Evolutionary conservation across 2,329 filamentous ascomycete genomes (phyloP).

Genomic region (Diaporthe destruens): DNA sequence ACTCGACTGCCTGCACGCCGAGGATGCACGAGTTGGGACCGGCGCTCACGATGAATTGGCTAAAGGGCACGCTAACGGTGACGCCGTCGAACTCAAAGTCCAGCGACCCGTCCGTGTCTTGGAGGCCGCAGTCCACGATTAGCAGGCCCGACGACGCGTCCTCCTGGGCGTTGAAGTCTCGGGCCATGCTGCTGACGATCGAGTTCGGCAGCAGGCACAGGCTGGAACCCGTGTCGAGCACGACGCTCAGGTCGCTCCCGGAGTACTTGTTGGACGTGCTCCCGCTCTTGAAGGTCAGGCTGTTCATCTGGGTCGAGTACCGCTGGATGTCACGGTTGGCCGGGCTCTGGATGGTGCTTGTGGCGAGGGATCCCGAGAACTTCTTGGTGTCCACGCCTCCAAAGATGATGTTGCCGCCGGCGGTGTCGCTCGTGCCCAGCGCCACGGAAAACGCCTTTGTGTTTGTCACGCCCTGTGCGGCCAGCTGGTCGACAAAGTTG

Average conservation of each 20-base stretch:
- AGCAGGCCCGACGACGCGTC: constrained; percentile 55
- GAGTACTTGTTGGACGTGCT: constrained; percentile 44
- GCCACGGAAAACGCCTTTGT: constrained; percentile 51
- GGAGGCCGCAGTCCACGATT: constrained; percentile 56
- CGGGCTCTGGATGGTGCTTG: constrained; percentile 48
- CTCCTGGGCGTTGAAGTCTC: constrained; percentile 59
- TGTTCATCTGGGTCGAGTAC: constrained; percentile 59
- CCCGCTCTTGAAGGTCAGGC: constrained; percentile 52
- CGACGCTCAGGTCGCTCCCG: constrained; percentile 57
- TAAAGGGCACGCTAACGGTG: constrained; percentile 54
- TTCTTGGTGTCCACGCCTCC: constrained; percentile 62
- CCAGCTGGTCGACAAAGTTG: constrained; percentile 61
- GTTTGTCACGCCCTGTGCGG: constrained; percentile 61
- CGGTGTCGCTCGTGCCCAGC: constrained; percentile 48
- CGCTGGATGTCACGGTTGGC: constrained; percentile 48
- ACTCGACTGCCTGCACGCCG: constrained; percentile 44
- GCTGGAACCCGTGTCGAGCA: constrained; percentile 77
- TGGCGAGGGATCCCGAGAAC: constrained; percentile 54
- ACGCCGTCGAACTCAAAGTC: constrained; percentile 55
- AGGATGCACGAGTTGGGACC: constrained; percentile 41
- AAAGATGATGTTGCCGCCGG: constrained; percentile 54
- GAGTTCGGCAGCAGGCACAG: constrained; percentile 74
- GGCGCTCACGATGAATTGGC: constrained; percentile 52
- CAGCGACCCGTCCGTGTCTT: constrained; percentile 50
- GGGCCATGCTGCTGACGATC: constrained; percentile 61